These are phyloP conservation scores for Gonapodya prolifera DNA, from an alignment of 192 early-diverging fungal species.

Conservation along the genomic window DNA sequence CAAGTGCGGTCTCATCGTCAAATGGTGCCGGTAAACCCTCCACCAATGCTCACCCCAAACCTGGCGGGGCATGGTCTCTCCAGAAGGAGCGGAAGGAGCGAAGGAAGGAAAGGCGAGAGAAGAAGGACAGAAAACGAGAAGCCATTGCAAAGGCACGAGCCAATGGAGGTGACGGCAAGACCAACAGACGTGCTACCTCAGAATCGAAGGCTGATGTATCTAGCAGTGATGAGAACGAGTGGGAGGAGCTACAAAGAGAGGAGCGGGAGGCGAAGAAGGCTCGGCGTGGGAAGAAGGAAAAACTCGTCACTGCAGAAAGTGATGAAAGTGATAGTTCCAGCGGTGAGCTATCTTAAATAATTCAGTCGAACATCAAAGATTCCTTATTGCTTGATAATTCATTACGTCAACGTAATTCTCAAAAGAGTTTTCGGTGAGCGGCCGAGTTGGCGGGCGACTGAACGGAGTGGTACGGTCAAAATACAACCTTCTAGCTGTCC, in stretches of 20 bases:
- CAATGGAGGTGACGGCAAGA: too few relatives aligned
- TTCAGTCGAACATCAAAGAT: too few relatives aligned
- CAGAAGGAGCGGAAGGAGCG: constrained; percentile 53
- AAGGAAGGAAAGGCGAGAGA: constrained; percentile 48
- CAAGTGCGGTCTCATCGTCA: constrained; percentile 3
- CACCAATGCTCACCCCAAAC: constrained; percentile 21
- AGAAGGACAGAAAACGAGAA: constrained; percentile 35
- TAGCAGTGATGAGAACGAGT: constrained; percentile 4
- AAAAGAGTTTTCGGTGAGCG: too few relatives aligned
- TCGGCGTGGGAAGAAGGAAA: too few relatives aligned
- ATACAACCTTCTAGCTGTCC: too few relatives aligned
- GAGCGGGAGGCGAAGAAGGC: constrained; percentile 1
- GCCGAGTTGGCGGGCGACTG: too few relatives aligned
- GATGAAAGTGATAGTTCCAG: too few relatives aligned
- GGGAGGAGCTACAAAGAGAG: constrained; percentile 2
- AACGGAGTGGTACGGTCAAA: too few relatives aligned
- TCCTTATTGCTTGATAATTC: too few relatives aligned
- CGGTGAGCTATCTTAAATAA: too few relatives aligned
- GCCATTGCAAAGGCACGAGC: constrained; percentile 25
- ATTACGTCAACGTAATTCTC: too few relatives aligned
- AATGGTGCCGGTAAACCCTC: constrained; percentile 19
- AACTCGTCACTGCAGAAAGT: too few relatives aligned
- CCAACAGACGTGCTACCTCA: constrained; percentile 4
- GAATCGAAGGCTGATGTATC: constrained; percentile 1
- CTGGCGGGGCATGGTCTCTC: constrained; percentile 53